A percentile compares a stretch with the other conserved stretches of the same genome.
phyloP scores from a whole-genome alignment of 352 stramenopile genomes.

The Bremia lactucae region DNA sequence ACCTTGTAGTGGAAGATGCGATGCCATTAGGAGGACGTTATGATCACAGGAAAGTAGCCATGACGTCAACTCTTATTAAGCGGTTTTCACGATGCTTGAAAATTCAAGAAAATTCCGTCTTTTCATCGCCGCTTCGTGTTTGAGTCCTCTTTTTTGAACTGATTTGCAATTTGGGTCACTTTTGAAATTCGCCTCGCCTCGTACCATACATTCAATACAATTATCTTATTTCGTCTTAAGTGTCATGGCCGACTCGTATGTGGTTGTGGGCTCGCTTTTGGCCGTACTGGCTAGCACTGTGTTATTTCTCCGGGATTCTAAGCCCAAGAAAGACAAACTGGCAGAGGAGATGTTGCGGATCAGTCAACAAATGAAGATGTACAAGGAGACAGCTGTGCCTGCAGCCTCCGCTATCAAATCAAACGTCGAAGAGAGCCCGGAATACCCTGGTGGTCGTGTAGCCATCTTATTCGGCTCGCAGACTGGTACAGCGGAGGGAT shows the following conservation, averaged over 20 bases:
- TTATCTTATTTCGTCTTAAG: too few relatives aligned
- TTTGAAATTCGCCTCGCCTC: too few relatives aligned
- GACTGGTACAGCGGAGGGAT: constrained; percentile 95
- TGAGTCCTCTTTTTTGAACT: too few relatives aligned
- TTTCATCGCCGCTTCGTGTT: too few relatives aligned
- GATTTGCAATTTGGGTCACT: too few relatives aligned
- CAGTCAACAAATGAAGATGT: constrained; percentile 74
- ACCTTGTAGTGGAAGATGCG: too few relatives aligned
- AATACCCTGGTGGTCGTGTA: constrained; percentile 59
- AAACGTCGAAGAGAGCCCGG: constrained; percentile 24
- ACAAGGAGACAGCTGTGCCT: constrained; percentile 43
- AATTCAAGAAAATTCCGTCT: too few relatives aligned
- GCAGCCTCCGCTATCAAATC: not conserved
- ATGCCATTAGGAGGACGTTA: too few relatives aligned
- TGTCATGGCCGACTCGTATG: constrained; percentile 39
- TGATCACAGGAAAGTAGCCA: too few relatives aligned
- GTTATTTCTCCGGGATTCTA: constrained; percentile 45
- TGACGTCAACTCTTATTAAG: too few relatives aligned
- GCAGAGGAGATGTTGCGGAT: constrained; percentile 59
- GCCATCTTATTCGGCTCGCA: constrained; percentile 95
- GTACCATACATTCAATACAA: too few relatives aligned
- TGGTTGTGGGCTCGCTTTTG: constrained; percentile 56
- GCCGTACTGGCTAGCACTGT: constrained; percentile 51
- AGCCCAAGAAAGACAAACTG: constrained; percentile 53
- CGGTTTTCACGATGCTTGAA: too few relatives aligned